Conservation (phyloP, 768 basidiomycete genomes). For the Lactarius hatsudake region DNA sequence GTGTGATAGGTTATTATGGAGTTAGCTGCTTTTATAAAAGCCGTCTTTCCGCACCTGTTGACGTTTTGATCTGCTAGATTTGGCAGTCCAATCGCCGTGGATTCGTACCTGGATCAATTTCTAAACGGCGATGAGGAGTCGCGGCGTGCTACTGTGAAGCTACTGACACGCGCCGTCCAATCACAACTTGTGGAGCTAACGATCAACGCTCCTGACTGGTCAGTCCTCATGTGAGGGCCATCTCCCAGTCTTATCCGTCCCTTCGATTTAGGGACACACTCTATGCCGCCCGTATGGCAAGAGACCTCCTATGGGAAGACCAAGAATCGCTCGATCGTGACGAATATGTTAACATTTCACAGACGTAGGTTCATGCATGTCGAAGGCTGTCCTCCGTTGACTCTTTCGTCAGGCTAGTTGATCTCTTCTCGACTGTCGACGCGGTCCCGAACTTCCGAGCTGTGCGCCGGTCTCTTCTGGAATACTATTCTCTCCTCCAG, state of each 20-base stretch:
- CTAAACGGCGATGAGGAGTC: constrained; percentile 63
- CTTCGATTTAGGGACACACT: constrained; percentile 73
- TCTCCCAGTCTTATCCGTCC: background rate
- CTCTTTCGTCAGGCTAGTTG: constrained; percentile 61
- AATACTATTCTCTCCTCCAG: constrained; percentile 85
- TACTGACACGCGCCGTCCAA: constrained; percentile 75
- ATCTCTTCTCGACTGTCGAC: constrained; percentile 75
- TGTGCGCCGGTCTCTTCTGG: constrained; percentile 69
- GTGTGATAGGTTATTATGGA: constrained; percentile 62
- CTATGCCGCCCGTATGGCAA: constrained; percentile 87
- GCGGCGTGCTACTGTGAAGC: constrained; percentile 79
- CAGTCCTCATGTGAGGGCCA: constrained; percentile 32
- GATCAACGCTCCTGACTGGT: constrained; percentile 95
- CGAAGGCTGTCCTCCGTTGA: constrained; percentile 3
- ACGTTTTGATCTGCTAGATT: constrained; percentile 51
- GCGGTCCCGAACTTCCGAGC: constrained; percentile 56
- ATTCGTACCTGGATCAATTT: constrained; percentile 74
- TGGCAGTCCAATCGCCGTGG: constrained; percentile 75
- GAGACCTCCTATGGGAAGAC: constrained; percentile 89
- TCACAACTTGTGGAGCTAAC: constrained; percentile 68
- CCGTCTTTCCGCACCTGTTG: background rate
- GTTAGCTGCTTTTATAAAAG: constrained; percentile 41
- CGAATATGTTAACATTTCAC: constrained; percentile 81
- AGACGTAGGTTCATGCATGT: constrained; percentile 64
- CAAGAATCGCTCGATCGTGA: constrained; percentile 73